Conservation (phyloP, 169 alveolate species). For the Eimeria mitis region DNA sequence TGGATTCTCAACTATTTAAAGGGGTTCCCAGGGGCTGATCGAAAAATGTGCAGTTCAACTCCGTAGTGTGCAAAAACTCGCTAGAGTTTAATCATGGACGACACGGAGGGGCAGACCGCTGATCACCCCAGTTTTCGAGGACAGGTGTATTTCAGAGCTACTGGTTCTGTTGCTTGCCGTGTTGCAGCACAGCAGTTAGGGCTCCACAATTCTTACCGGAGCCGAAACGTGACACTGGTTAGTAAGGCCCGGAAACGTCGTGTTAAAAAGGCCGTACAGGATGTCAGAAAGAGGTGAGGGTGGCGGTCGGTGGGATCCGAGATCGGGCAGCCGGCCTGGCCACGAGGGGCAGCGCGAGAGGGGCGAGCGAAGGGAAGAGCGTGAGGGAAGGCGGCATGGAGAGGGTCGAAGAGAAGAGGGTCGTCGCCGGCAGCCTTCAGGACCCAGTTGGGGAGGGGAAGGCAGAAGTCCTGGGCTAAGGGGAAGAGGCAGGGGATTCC, state of each 20-base stretch:
- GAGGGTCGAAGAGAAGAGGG: constrained; percentile 15
- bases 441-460: background rate
- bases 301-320: constrained; percentile 28
- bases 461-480: constrained; percentile 37
- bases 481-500: constrained; percentile 65
- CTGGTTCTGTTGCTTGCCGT: background rate
- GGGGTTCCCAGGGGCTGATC: background rate
- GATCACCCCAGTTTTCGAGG: background rate
- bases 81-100: background rate
- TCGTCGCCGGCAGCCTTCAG: background rate
- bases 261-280: background rate
- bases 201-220: background rate
- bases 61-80: background rate
- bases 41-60: background rate
- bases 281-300: constrained; percentile 44
- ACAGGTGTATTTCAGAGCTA: background rate
- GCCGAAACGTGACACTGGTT: background rate
- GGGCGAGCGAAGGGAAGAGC: constrained; percentile 27
- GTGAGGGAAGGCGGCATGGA: constrained; percentile 43
- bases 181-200: background rate
- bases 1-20: background rate
- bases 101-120: background rate
- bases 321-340: background rate
- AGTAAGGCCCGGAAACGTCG: background rate
- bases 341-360: background rate